Evolutionary conservation across 352 stramenopile species (phyloP).

Genomic region (Pythium angustatum): DNA sequence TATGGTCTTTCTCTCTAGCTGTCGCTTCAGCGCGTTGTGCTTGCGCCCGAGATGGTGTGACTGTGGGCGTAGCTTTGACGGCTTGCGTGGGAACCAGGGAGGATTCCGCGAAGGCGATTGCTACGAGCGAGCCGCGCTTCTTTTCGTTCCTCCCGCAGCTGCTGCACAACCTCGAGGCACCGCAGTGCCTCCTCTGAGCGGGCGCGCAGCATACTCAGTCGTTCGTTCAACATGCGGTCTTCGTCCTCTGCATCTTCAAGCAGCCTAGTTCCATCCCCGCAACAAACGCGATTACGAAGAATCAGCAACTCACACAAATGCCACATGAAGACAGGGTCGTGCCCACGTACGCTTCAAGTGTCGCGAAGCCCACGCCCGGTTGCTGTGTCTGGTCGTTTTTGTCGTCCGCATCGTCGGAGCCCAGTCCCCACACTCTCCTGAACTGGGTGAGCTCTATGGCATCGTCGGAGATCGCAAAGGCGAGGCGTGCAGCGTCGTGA

Average conservation of each 20-base stretch:
- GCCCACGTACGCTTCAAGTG: slow-evolving; percentile 15
- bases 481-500: slow-evolving; percentile 34
- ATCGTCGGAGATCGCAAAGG: slow-evolving; percentile 43
- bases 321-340: background rate
- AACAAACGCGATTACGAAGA: background rate
- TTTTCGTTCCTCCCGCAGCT: slow-evolving; percentile 38
- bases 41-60: background rate
- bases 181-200: slow-evolving; percentile 38
- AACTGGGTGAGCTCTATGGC: slow-evolving; percentile 46
- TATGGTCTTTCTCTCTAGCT: background rate
- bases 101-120: slow-evolving; percentile 17
- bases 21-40: background rate
- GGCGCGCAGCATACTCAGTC: slow-evolving; percentile 36
- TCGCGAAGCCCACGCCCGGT: background rate
- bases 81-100: background rate
- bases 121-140: slow-evolving; percentile 13
- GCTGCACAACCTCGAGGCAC: slow-evolving; percentile 42
- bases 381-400: background rate
- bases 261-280: slow-evolving; percentile 25
- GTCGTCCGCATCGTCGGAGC: slow-evolving; percentile 6
- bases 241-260: slow-evolving; percentile 43
- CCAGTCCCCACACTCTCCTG: slow-evolving; percentile 55
- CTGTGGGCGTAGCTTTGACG: background rate
- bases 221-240: slow-evolving; percentile 46
- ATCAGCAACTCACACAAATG: background rate